These are phyloP conservation scores for Inonotus obliquus DNA, from an alignment of 1,284 basidiomycete genomes.

Conservation along the genomic window DNA sequence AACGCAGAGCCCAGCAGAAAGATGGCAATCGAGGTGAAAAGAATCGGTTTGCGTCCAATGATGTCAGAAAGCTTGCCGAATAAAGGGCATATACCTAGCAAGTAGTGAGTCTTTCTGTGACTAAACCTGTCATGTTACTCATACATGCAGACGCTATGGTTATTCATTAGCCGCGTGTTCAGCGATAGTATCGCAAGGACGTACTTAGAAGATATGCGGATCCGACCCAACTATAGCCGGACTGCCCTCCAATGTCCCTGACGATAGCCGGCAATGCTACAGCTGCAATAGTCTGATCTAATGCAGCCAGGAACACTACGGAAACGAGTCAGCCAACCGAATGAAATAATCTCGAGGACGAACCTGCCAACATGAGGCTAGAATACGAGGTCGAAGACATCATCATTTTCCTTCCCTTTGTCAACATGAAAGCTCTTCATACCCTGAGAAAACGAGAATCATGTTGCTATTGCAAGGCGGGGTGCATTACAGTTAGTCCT, in stretches of 20 bases:
- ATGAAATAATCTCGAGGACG: not conserved
- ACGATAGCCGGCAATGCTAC: constrained; percentile 30
- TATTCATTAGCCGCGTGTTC: constrained; percentile 11
- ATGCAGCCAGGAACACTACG: constrained; percentile 28
- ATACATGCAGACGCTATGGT: constrained; percentile 18
- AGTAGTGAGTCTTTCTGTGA: not conserved
- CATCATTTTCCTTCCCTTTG: too few species aligned
- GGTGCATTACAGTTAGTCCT: too few species aligned
- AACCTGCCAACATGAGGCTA: constrained; percentile 19
- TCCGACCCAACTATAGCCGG: constrained; percentile 23
- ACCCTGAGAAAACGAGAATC: constrained; percentile 19
- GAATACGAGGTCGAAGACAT: not conserved
- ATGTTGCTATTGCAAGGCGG: constrained; percentile 8
- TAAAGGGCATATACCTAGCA: constrained; percentile 23
- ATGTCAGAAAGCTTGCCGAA: constrained; percentile 32
- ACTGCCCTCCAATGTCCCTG: constrained; percentile 30
- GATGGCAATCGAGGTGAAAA: constrained; percentile 28
- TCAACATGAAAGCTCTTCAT: not conserved
- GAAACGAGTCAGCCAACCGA: not conserved
- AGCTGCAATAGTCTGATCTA: constrained; percentile 34
- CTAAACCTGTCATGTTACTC: not conserved
- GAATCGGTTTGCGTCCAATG: constrained; percentile 28
- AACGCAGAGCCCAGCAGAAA: constrained; percentile 37
- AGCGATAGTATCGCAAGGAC: constrained; percentile 21
- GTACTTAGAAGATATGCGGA: constrained; percentile 33